phyloP scores from a whole-genome alignment of 176 grass and related monocot genomes.

The Musa troglodytarum region DNA sequence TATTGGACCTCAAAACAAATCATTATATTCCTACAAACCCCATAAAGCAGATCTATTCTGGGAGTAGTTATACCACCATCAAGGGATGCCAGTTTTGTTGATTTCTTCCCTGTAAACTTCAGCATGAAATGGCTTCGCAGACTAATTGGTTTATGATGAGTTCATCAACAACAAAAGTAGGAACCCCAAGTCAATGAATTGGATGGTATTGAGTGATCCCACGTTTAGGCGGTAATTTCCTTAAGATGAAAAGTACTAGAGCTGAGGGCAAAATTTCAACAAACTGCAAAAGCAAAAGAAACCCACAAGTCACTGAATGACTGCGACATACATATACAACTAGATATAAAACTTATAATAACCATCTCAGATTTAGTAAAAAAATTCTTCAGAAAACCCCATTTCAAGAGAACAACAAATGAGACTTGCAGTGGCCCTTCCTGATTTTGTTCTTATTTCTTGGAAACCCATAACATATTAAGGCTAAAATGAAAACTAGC shows the following conservation, averaged over 20 bases:
- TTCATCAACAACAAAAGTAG: background rate
- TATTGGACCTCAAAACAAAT: background rate
- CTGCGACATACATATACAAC: too few relatives aligned
- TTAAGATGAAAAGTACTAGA: constrained; percentile 75
- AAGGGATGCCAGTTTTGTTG: background rate
- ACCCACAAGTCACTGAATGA: too few relatives aligned
- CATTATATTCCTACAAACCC: background rate
- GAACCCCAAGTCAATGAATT: constrained; percentile 28
- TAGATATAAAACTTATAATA: too few relatives aligned
- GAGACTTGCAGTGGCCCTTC: too few relatives aligned
- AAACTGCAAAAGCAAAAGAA: constrained; percentile 32
- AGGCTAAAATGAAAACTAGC: too few relatives aligned
- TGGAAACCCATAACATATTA: too few relatives aligned
- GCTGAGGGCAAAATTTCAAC: constrained; percentile 84
- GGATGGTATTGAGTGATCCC: constrained; percentile 87
- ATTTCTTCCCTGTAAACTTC: background rate
- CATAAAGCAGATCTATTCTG: background rate
- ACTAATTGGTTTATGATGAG: background rate
- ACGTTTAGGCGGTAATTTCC: constrained; percentile 81
- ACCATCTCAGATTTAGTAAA: too few relatives aligned
- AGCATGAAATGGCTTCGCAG: background rate
- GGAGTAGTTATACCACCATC: background rate
- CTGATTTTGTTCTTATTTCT: too few relatives aligned
- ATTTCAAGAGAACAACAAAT: too few relatives aligned
- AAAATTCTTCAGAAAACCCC: too few relatives aligned